These are phyloP conservation scores for Boletus subparvulus DNA, from an alignment of 768 basidiomycete species.

Conservation along the genomic window DNA sequence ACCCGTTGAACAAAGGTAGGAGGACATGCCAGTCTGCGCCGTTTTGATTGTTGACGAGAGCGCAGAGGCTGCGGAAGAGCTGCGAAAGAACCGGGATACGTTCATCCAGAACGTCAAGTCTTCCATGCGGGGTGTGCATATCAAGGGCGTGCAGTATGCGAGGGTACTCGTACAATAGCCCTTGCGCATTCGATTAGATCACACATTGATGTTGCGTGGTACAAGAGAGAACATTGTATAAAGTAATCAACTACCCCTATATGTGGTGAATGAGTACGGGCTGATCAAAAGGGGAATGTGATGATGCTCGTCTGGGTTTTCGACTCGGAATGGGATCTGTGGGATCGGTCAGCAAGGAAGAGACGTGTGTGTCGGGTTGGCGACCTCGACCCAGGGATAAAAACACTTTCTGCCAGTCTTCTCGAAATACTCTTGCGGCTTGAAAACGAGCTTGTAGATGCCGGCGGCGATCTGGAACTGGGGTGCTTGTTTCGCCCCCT, in stretches of 20 bases:
- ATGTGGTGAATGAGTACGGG: conserved; percentile 90
- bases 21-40: neutral
- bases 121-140: conserved; percentile 77
- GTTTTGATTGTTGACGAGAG: conserved; percentile 7
- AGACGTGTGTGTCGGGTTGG: conserved; percentile 5
- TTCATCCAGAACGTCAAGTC: conserved; percentile 84
- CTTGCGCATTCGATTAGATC: neutral
- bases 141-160: conserved; percentile 81
- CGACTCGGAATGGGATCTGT: conserved; percentile 77
- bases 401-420: conserved; percentile 63
- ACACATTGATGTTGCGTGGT: conserved; percentile 3
- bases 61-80: conserved; percentile 92
- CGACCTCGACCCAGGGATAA: conserved; percentile 89
- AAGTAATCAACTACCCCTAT: conserved; percentile 71
- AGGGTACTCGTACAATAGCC: conserved; percentile 57
- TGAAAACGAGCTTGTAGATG: conserved; percentile 83
- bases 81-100: conserved; percentile 81
- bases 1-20: conserved; percentile 96
- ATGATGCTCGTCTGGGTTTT: conserved; percentile 76
- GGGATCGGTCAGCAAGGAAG: conserved; percentile 8
- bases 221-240: conserved; percentile 4
- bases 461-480: conserved; percentile 44
- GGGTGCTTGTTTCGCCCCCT: conserved; percentile 41
- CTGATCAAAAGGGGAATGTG: conserved; percentile 92
- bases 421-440: conserved; percentile 81